Evolutionary conservation across 345 rosid genomes (phyloP).

Genomic region (Lagerstroemia speciosa): DNA sequence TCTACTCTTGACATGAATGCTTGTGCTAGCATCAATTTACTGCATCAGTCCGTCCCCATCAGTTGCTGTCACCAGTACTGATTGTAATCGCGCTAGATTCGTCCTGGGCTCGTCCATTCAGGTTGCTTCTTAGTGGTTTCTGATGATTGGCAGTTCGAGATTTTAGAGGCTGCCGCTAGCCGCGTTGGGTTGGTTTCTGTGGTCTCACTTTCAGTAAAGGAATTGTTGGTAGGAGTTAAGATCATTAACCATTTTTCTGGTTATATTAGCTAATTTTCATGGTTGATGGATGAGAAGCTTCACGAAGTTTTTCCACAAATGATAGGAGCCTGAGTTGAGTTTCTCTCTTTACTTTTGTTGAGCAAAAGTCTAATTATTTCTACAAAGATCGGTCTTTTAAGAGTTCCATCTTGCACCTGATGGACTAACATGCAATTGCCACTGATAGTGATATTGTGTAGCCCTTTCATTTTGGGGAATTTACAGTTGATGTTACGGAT

Average conservation of each 20-base stretch:
- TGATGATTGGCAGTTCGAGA: neutral
- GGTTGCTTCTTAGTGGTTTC: neutral
- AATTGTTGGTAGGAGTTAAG: neutral
- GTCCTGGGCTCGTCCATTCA: neutral
- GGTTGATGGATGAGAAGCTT: neutral
- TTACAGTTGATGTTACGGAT: neutral
- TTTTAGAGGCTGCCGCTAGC: neutral
- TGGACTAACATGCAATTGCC: neutral
- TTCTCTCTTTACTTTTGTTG: neutral
- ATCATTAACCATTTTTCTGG: neutral
- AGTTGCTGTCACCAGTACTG: neutral
- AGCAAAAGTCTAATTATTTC: neutral
- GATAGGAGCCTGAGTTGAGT: neutral
- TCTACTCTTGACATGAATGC: conserved; percentile 7
- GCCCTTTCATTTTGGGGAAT: neutral
- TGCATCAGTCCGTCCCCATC: neutral
- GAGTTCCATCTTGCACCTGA: neutral
- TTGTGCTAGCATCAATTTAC: neutral
- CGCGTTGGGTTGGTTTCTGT: neutral
- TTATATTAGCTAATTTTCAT: neutral
- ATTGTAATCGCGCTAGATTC: neutral
- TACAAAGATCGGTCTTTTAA: neutral
- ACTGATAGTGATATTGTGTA: neutral
- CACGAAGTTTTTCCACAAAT: neutral
- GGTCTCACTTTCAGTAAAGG: neutral